A percentile compares a stretch with the other conserved stretches of the same genome.
Conservation (phyloP, 2,329 filamentous ascomycete genomes). For the Beauveria brongniartii region DNA sequence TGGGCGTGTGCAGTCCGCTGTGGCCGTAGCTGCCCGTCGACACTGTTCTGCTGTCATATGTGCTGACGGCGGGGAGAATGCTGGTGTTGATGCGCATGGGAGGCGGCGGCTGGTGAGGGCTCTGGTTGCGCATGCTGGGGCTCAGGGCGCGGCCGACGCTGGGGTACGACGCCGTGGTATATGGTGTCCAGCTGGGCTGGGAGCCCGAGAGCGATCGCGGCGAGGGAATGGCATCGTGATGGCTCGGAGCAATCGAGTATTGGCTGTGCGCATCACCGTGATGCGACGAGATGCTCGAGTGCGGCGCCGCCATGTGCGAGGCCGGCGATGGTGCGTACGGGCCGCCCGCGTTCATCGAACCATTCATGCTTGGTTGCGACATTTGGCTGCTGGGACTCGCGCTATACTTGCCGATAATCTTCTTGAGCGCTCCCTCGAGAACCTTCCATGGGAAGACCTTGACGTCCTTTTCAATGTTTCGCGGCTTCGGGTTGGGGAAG, state of each 20-base stretch:
- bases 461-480: conserved; percentile 98
- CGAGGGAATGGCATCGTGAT: conserved; percentile 43
- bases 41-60: conserved; percentile 30
- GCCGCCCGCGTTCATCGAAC: conserved; percentile 26
- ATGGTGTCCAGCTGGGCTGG: conserved; percentile 40
- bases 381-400: conserved; percentile 36
- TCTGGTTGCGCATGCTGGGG: conserved; percentile 26
- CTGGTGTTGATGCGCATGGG: conserved; percentile 29
- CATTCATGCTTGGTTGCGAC: conserved; percentile 32
- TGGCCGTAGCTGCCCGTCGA: conserved; percentile 29
- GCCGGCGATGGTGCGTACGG: conserved; percentile 37
- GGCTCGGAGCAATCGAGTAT: conserved; percentile 34
- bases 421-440: conserved; percentile 78
- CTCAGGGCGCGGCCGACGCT: conserved; percentile 34
- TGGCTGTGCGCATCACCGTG: conserved; percentile 26
- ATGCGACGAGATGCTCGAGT: conserved; percentile 21
- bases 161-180: conserved; percentile 30
- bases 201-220: conserved; percentile 43
- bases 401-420: conserved; percentile 95
- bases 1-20: conserved; percentile 31
- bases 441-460: conserved; percentile 98
- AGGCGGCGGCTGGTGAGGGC: conserved; percentile 27
- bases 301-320: conserved; percentile 22
- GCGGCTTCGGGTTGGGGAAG: conserved; percentile 87
- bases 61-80: conserved; percentile 30